A percentile compares a stretch with the other conserved stretches of the same genome.
Conservation (phyloP, 1,284 basidiomycete genomes). For the Anthracocystis setariae region DNA sequence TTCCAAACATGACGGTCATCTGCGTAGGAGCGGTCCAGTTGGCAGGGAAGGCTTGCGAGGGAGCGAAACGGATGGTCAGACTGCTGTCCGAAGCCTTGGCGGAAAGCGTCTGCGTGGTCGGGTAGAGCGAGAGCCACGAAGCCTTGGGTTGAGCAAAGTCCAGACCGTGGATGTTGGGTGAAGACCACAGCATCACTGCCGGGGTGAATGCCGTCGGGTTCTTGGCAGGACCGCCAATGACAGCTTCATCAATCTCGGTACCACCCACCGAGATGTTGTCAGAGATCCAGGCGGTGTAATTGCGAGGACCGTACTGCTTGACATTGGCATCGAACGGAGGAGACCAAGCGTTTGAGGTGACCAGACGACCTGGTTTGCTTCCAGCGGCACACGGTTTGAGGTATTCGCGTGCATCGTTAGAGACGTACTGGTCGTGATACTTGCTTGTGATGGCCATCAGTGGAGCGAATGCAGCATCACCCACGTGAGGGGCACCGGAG, state of each 20-base stretch:
- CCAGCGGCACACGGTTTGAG: constrained; percentile 11
- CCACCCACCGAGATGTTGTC: constrained; percentile 32
- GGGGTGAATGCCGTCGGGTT: constrained; percentile 30
- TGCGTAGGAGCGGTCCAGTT: constrained; percentile 32
- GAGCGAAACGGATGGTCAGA: constrained; percentile 29
- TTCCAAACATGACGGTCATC: constrained; percentile 34
- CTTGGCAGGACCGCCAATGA: constrained; percentile 34
- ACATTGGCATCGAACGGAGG: constrained; percentile 34
- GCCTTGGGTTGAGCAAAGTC: constrained; percentile 20
- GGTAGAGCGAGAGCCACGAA: constrained; percentile 36
- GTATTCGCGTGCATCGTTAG: constrained; percentile 17
- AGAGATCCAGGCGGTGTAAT: constrained; percentile 38
- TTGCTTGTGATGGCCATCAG: constrained; percentile 37
- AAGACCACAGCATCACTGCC: constrained; percentile 28
- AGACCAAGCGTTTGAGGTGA: constrained; percentile 27
- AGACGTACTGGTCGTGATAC: constrained; percentile 33
- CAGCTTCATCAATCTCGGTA: constrained; percentile 34
- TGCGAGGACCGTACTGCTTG: constrained; percentile 32
- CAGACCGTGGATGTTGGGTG: constrained; percentile 22
- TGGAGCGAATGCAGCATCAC: constrained; percentile 28
- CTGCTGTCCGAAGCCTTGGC: constrained; percentile 25
- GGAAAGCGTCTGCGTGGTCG: constrained; percentile 28
- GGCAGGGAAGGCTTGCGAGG: constrained; percentile 29
- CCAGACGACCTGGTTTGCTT: constrained; percentile 19
- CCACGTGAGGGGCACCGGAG: constrained; percentile 22